Evolutionary conservation across 1,284 basidiomycete species (phyloP).

Genomic region (Papiliotrema laurentii): DNA sequence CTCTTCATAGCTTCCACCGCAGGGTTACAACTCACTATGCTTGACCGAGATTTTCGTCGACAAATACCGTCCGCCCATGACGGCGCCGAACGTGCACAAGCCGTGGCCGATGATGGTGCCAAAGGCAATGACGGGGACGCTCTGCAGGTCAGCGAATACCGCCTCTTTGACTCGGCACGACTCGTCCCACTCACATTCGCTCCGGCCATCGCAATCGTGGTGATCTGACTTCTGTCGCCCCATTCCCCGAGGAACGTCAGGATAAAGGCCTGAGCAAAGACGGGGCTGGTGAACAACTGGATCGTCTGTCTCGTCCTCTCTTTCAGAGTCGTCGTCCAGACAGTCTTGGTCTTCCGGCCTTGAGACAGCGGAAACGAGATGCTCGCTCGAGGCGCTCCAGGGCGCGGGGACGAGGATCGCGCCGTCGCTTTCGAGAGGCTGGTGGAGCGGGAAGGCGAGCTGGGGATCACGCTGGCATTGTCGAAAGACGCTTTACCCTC

Average conservation of each 20-base stretch:
- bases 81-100: constrained; percentile 82
- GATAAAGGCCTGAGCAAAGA: constrained; percentile 92
- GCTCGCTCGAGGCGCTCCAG: neutral
- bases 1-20: too few relatives aligned
- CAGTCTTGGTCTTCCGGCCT: constrained; percentile 4
- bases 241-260: constrained; percentile 97
- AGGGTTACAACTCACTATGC: constrained; percentile 65
- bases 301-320: constrained; percentile 78
- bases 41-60: constrained; percentile 93
- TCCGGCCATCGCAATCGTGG: constrained; percentile 92
- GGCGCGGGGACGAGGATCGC: constrained; percentile 9
- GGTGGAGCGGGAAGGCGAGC: neutral
- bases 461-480: neutral
- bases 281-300: constrained; percentile 78
- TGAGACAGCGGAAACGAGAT: constrained; percentile 20
- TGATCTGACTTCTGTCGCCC: constrained; percentile 96
- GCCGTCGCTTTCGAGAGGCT: constrained; percentile 1
- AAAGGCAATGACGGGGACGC: constrained; percentile 72
- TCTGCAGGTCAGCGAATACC: constrained; percentile 49
- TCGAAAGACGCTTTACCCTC: constrained; percentile 20
- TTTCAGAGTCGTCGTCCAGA: constrained; percentile 27
- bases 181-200: constrained; percentile 70
- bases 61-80: constrained; percentile 82
- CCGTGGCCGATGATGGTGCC: constrained; percentile 88
- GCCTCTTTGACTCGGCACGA: constrained; percentile 6